A percentile compares a stretch with the other conserved stretches of the same genome.
These are phyloP conservation scores for Phoma sp. DNA, from an alignment of 2,329 filamentous ascomycete genomes.

Conservation along the genomic window DNA sequence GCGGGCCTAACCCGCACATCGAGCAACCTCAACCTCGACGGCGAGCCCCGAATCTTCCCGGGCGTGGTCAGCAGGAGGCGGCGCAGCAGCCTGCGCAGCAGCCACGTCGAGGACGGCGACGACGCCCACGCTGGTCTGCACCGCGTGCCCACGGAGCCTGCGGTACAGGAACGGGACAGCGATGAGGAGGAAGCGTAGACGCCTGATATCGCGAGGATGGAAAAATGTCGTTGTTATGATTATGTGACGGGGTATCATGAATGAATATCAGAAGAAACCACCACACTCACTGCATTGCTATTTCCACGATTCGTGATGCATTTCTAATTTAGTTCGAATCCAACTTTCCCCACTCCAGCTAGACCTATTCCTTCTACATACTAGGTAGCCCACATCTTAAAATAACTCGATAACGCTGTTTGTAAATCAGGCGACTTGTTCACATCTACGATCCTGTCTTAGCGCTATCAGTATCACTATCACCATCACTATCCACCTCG, in stretches of 20 bases:
- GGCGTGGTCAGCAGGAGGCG: slow-evolving; percentile 65
- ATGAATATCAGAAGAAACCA: background rate
- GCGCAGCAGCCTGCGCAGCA: slow-evolving; percentile 25
- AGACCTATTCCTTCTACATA: background rate
- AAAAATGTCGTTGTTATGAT: background rate
- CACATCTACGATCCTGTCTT: too few species aligned
- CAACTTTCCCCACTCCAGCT: background rate
- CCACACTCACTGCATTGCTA: background rate
- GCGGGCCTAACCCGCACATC: slow-evolving; percentile 29
- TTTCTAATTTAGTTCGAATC: background rate
- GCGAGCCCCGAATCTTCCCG: slow-evolving; percentile 74
- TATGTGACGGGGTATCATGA: background rate
- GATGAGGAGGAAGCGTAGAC: slow-evolving; percentile 1
- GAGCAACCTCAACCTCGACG: slow-evolving; percentile 47
- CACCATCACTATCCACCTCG: too few species aligned
- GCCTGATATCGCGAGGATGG: too few species aligned
- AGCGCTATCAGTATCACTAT: too few species aligned
- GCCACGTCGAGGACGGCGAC: slow-evolving; percentile 10
- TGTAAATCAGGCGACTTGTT: too few species aligned
- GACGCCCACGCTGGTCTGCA: slow-evolving; percentile 20
- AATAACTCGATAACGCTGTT: too few species aligned
- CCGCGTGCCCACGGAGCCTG: slow-evolving; percentile 15
- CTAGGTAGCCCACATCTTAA: too few species aligned
- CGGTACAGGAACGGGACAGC: slow-evolving; percentile 26
- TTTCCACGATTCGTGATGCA: background rate